These are phyloP conservation scores for Alternaria brassicicola DNA, from an alignment of 2,329 filamentous ascomycete genomes.

Conservation along the genomic window DNA sequence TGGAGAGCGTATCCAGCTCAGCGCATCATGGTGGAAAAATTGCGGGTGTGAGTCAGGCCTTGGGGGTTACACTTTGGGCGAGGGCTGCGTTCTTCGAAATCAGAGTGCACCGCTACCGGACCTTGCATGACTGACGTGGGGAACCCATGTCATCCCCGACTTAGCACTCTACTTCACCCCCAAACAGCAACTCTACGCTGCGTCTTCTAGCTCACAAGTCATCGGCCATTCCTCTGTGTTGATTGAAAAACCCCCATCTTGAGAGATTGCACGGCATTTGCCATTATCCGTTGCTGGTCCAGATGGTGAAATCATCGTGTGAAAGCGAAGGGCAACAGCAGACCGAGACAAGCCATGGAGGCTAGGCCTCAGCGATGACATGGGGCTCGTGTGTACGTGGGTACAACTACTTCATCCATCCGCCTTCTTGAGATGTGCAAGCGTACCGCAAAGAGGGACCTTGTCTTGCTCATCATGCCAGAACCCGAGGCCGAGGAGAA, in stretches of 20 bases:
- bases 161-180: neutral
- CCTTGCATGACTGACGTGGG: constrained; percentile 15
- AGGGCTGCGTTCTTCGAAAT: constrained; percentile 12
- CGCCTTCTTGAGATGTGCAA: constrained; percentile 40
- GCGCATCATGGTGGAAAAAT: constrained; percentile 6
- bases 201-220: constrained; percentile 5
- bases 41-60: constrained; percentile 8
- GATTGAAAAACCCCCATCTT: constrained; percentile 80
- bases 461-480: constrained; percentile 25
- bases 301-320: constrained; percentile 43
- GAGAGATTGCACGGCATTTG: constrained; percentile 75
- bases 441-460: constrained; percentile 25
- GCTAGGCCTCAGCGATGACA: constrained; percentile 46
- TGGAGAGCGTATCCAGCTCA: neutral
- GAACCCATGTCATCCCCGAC: constrained; percentile 10
- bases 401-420: constrained; percentile 53
- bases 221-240: constrained; percentile 75
- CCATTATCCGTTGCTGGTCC: constrained; percentile 13
- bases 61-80: constrained; percentile 4
- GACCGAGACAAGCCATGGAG: neutral
- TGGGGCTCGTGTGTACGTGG: constrained; percentile 54
- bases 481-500: neutral
- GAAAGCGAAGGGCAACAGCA: neutral
- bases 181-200: neutral
- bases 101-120: constrained; percentile 22